phyloP scores from a whole-genome alignment of 2,329 filamentous ascomycete species.

The Cordyceps tenuipes region DNA sequence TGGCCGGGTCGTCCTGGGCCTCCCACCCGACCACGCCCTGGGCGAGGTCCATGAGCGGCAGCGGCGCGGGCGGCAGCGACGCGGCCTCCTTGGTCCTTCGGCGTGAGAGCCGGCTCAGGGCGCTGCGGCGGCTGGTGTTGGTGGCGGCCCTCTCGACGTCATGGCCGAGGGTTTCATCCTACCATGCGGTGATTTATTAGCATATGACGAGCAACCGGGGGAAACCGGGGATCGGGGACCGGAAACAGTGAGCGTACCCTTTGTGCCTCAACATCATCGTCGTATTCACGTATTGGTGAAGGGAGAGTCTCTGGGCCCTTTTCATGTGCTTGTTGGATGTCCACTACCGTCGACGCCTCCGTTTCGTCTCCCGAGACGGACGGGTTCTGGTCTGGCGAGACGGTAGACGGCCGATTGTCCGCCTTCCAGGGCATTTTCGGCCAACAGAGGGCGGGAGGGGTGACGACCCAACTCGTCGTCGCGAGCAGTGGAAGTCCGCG shows the following conservation, averaged over 20 bases:
- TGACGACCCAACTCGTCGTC: not conserved
- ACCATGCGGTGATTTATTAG: not conserved
- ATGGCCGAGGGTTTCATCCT: slow-evolving; percentile 11
- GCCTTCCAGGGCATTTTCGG: not conserved
- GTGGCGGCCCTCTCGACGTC: slow-evolving; percentile 17
- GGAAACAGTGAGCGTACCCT: slow-evolving; percentile 7
- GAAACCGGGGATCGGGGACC: not conserved
- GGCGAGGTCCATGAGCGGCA: slow-evolving; percentile 44
- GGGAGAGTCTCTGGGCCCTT: slow-evolving; percentile 13
- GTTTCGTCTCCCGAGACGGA: slow-evolving; percentile 1
- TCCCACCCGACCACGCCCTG: slow-evolving; percentile 54
- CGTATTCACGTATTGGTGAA: slow-evolving; percentile 9
- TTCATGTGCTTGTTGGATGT: slow-evolving; percentile 7
- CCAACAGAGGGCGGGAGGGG: not conserved
- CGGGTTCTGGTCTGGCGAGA: not conserved
- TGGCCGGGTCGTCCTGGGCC: slow-evolving; percentile 45
- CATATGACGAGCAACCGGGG: not conserved
- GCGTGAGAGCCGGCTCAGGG: slow-evolving; percentile 19
- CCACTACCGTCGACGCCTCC: slow-evolving; percentile 13
- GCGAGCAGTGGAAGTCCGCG: not conserved
- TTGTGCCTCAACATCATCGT: slow-evolving; percentile 19
- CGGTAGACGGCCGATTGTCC: not conserved
- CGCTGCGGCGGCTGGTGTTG: slow-evolving; percentile 17
- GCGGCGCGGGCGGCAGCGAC: slow-evolving; percentile 24
- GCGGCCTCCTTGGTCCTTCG: slow-evolving; percentile 17